These are phyloP conservation scores for Leishmania gerbilli DNA, from an alignment of 208 protist species.

Conservation along the genomic window DNA sequence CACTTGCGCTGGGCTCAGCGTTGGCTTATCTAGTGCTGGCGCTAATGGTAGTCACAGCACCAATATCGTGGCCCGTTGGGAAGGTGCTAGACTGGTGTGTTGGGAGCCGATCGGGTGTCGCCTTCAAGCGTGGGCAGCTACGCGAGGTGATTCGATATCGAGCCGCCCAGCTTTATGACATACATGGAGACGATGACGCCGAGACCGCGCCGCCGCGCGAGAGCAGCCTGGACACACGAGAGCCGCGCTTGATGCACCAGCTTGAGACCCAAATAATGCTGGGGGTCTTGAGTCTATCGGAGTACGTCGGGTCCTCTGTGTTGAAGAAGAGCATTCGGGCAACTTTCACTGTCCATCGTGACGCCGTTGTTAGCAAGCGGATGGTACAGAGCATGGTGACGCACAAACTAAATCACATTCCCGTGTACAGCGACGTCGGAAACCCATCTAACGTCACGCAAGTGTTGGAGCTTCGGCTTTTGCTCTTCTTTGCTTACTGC, in stretches of 20 bases:
- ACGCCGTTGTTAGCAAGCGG: conserved; percentile 48
- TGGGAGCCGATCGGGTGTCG: conserved; percentile 52
- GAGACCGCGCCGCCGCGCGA: conserved; percentile 32
- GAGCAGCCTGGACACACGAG: conserved; percentile 38
- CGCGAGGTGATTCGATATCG: conserved; percentile 57
- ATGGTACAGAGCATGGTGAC: conserved; percentile 47
- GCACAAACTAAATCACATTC: conserved; percentile 50
- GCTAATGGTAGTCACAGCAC: conserved; percentile 62
- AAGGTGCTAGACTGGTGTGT: conserved; percentile 68
- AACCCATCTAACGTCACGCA: conserved; percentile 55
- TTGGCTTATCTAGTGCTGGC: conserved; percentile 51
- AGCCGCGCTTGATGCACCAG: conserved; percentile 33
- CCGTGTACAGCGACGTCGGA: conserved; percentile 54
- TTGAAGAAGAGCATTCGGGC: conserved; percentile 41
- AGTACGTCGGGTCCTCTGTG: conserved; percentile 49
- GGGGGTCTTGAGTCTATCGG: conserved; percentile 65
- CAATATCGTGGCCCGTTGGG: conserved; percentile 71
- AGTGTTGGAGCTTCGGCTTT: conserved; percentile 54
- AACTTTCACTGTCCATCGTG: conserved; percentile 53
- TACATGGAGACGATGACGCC: conserved; percentile 3
- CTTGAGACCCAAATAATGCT: conserved; percentile 78
- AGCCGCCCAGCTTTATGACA: conserved; percentile 16
- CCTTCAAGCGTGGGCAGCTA: conserved; percentile 63
- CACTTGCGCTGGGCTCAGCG: conserved; percentile 44
- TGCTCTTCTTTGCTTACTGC: conserved; percentile 66